Base-by-base conservation (phyloP, 345 rosid genomes). In the Ricinus communis region DNA sequence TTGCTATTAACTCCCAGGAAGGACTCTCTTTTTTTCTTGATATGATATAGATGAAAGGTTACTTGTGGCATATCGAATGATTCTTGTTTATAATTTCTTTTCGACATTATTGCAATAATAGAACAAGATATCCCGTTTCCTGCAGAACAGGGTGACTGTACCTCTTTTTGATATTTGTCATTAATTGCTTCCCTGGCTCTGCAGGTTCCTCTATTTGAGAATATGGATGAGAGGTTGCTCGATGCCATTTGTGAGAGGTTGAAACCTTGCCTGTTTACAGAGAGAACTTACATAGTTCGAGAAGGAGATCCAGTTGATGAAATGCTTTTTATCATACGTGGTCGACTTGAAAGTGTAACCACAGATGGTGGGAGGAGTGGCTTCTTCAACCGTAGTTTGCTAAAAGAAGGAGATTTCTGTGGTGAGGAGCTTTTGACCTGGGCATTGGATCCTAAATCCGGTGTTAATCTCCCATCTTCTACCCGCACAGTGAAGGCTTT, bases 341-440 rank as follows among this genome's bases (percentile, higher is more conserved):
- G 98, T 52, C 88, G 96, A 61, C 97, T 94, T 25, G 96, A 91
- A 85, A 94, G 97, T 75, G 90, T 87, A 61, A 94, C 98, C 0
- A 94, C 98, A 0, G 96, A 91, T 64, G 98, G 98, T 2, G 98
- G 98, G 16, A 85, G 98, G 79, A 94, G 96, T 21, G 98, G 98
- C 25, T 94, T 94, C 74, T 94, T 87, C 86, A 94, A 94, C 76
- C 88, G 85, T 1, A 75, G 96, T 63, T 76, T 86, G 62, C 89
- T 94, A 25, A 94, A 80, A 77, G 97, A 86, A 83, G 97, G 98
- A 68, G 97, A 87, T 80, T 94, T 94, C 81, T 94, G 98, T 19
- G 98, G 98, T 0, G 98, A 94, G 81, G 98, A 94, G 82, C 91
- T 94, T 46, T 77, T 94, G 64, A 94, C 98, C 22, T 94, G 98